These are phyloP conservation scores for Clarireedia homoeocarpa DNA, from an alignment of 2,329 filamentous ascomycete species.

Conservation along the genomic window DNA sequence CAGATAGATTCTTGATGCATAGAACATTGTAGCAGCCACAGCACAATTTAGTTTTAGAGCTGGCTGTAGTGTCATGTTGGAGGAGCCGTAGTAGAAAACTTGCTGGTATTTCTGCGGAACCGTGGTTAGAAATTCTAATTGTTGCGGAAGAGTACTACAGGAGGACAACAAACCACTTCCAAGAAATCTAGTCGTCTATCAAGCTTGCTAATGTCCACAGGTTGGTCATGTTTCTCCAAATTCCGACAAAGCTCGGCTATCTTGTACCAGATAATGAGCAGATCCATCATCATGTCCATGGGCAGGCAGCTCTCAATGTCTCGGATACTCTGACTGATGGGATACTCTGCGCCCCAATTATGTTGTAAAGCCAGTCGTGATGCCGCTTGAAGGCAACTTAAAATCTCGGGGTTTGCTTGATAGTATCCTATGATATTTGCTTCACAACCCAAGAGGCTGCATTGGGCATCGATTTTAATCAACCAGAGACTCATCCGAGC, in stretches of 20 bases:
- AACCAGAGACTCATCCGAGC: conserved; percentile 12
- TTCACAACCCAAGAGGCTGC: conserved; percentile 12
- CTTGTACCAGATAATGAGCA: conserved; percentile 8
- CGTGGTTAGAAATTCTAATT: neutral
- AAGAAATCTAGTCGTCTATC: neutral
- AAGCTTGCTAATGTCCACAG: neutral
- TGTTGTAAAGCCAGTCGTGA: conserved; percentile 12
- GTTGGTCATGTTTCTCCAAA: neutral
- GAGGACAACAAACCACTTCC: neutral
- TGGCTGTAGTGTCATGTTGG: conserved; percentile 11
- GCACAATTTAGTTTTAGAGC: conserved; percentile 14
- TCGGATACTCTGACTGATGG: conserved; percentile 13
- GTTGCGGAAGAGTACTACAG: neutral
- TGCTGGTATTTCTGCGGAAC: neutral
- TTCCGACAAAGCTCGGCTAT: neutral
- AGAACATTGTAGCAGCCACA: conserved; percentile 9
- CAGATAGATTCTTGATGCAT: conserved; percentile 8
- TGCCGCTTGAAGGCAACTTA: conserved; percentile 4
- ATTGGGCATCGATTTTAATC: conserved; percentile 14
- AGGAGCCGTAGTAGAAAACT: conserved; percentile 12
- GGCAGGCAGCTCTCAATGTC: conserved; percentile 13
- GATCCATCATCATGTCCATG: conserved; percentile 14
- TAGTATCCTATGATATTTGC: conserved; percentile 9
- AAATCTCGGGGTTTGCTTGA: conserved; percentile 1
- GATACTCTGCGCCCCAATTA: conserved; percentile 12